phyloP scores from a whole-genome alignment of 306 rosid genomes.

The Dryas drummondii region DNA sequence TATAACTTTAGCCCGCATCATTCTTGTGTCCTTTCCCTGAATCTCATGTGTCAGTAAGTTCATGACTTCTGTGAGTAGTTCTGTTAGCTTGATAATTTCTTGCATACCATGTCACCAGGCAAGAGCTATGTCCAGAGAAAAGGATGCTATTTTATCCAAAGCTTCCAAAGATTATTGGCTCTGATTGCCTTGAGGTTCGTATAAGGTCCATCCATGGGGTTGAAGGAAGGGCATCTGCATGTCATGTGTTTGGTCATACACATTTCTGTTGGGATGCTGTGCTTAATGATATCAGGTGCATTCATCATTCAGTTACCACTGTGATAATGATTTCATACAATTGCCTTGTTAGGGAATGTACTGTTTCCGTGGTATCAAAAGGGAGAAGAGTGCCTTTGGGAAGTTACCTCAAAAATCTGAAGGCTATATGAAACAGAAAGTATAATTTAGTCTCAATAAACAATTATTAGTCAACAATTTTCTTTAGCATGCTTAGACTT shows the following conservation, averaged over 20 bases:
- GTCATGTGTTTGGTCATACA: constrained; percentile 86
- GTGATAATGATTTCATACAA: background rate
- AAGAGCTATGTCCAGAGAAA: constrained; percentile 92
- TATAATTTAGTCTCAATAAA: too few relatives aligned
- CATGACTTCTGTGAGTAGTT: background rate
- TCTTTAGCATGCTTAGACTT: background rate
- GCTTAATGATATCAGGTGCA: constrained; percentile 73
- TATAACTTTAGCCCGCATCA: background rate
- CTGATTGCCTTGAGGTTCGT: constrained; percentile 70
- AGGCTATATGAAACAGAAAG: background rate
- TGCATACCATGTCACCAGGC: constrained; percentile 47
- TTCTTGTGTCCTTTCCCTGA: background rate
- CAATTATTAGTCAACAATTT: too few relatives aligned
- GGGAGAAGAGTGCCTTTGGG: background rate
- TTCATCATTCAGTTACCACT: constrained; percentile 9
- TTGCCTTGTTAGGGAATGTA: background rate
- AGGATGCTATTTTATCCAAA: constrained; percentile 89
- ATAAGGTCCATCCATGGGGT: constrained; percentile 69
- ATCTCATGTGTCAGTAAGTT: constrained; percentile 12
- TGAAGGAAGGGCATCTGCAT: constrained; percentile 50
- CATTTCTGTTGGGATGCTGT: constrained; percentile 84
- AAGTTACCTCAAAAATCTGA: background rate
- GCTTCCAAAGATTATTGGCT: constrained; percentile 85
- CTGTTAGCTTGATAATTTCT: constrained; percentile 10
- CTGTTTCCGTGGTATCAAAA: background rate